Base-by-base conservation (phyloP, 2,329 filamentous ascomycete species). In the Leptographium flavum region DNA sequence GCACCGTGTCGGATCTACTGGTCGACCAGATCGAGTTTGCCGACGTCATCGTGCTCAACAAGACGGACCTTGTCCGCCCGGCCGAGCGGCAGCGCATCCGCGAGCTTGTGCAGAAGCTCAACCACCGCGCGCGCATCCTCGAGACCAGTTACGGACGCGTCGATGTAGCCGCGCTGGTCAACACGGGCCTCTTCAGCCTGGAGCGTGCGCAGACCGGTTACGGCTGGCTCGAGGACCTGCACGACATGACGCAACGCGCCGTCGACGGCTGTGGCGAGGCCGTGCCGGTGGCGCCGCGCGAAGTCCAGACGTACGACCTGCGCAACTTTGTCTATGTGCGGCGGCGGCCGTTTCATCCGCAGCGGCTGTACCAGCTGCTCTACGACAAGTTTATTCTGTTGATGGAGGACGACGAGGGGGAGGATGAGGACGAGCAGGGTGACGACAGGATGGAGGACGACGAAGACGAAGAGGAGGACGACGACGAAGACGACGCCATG, bases 21-120 rank as follows among this genome's bases (percentile, higher is more conserved):
- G 79, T 83, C 0, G 81, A 86, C 52, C 81, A 86, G 54, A 82
- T 86, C 48, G 82, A 87, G 59, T 87, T 87, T 53, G 80, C 81
- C 0, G 80, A 86, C 51, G 79, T 85, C 7, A 70, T 86, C 14
- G 68, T 85, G 4, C 61, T 85, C 19, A 86, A 86, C 61, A 86
- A 86, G 58, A 65, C 73, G 6, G 79, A 84, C 49, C 73, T 76
- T 48, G 75, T 83, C 14, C 19, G 56, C 39, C 7, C 7, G 15
- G n/a, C 31, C 5, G n/a, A 33, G 6, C 9, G 11, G 10, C 1
- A 33, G 5, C 63, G 71, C 3, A 67, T 83, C 45, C 57, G 65
- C 3, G 63, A 67, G 0, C 60, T 82, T 10, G 61, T 83, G 45
- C 68, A 68, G 47, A 70, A 74, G 42, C 68, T 87, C 15, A 86